These are phyloP conservation scores for Plenodomus biglobosus DNA, from an alignment of 2,329 filamentous ascomycete species.

Conservation along the genomic window DNA sequence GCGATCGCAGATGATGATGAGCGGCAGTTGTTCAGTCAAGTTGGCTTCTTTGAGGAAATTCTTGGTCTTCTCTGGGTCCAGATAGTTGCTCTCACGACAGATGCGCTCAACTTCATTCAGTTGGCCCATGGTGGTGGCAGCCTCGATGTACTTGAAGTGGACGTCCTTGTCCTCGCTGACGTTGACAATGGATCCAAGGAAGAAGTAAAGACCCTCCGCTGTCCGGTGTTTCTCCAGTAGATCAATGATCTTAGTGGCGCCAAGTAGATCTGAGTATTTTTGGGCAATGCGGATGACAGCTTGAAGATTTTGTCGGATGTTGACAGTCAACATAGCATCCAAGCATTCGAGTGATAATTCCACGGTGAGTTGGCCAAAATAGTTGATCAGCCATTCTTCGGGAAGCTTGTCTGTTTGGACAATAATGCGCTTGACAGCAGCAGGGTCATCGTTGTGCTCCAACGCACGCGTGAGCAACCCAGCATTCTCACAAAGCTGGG, in stretches of 20 bases:
- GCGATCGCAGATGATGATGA: constrained; percentile 99
- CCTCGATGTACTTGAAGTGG: constrained; percentile 99
- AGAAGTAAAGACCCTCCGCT: constrained; percentile 95
- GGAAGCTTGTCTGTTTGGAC: constrained; percentile 85
- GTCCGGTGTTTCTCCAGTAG: constrained; percentile 98
- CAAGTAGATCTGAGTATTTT: constrained; percentile 95
- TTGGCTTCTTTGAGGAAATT: constrained; percentile 98
- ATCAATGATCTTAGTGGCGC: constrained; percentile 83
- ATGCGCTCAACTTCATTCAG: constrained; percentile 96
- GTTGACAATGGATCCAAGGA: constrained; percentile 96
- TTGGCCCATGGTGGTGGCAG: constrained; percentile 89
- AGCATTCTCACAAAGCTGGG: constrained; percentile 88
- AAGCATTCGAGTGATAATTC: constrained; percentile 93
- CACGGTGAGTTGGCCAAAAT: constrained; percentile 91
- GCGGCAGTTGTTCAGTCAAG: constrained; percentile 85
- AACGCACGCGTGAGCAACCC: constrained; percentile 72
- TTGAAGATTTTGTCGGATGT: constrained; percentile 96
- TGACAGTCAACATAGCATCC: constrained; percentile 93
- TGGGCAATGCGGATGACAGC: constrained; percentile 93
- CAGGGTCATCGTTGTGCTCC: constrained; percentile 91
- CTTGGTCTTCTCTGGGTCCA: constrained; percentile 94
- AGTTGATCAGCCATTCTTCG: constrained; percentile 86
- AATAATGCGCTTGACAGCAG: constrained; percentile 84
- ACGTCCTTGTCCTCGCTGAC: constrained; percentile 93
- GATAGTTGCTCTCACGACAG: constrained; percentile 87